Evolutionary conservation across 1,284 basidiomycete species (phyloP).

Genomic region (Sanghuangporus sanghuang): DNA sequence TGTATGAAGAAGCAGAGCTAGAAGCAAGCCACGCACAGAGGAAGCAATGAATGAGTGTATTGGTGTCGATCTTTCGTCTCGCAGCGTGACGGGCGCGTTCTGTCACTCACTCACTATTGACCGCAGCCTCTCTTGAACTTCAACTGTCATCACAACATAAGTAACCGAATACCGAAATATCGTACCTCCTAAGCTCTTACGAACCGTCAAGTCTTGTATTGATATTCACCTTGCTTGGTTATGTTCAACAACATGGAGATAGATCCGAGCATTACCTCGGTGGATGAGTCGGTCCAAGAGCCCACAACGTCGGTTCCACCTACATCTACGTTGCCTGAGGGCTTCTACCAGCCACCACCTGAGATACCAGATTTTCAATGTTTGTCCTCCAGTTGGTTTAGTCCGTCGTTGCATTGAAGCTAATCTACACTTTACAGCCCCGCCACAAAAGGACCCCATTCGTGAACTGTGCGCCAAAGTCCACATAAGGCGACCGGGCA

Average conservation of each 20-base stretch:
- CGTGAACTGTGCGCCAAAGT: conserved; percentile 77
- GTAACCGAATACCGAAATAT: background rate
- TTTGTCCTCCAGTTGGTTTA: background rate
- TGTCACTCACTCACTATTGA: background rate
- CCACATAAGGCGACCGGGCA: conserved; percentile 72
- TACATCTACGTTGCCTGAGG: conserved; percentile 1
- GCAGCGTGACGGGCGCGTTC: background rate
- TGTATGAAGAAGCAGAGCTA: background rate
- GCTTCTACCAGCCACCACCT: background rate
- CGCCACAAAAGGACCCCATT: conserved; percentile 46
- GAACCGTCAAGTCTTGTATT: background rate
- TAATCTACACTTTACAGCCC: conserved; percentile 19
- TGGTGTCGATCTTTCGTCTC: background rate
- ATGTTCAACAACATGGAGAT: conserved; percentile 14
- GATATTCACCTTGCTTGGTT: background rate
- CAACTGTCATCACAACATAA: background rate
- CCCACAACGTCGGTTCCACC: conserved; percentile 7
- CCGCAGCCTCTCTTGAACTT: background rate
- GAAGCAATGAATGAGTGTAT: background rate
- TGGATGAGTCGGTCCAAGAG: conserved; percentile 8
- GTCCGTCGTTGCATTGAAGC: conserved; percentile 22
- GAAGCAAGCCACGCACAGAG: background rate
- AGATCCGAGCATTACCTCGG: conserved; percentile 10
- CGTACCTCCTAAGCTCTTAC: background rate
- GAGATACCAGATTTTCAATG: conserved; percentile 13